Base-by-base conservation (phyloP, 768 basidiomycete species). In the Macrolepiota dolichaula region DNA sequence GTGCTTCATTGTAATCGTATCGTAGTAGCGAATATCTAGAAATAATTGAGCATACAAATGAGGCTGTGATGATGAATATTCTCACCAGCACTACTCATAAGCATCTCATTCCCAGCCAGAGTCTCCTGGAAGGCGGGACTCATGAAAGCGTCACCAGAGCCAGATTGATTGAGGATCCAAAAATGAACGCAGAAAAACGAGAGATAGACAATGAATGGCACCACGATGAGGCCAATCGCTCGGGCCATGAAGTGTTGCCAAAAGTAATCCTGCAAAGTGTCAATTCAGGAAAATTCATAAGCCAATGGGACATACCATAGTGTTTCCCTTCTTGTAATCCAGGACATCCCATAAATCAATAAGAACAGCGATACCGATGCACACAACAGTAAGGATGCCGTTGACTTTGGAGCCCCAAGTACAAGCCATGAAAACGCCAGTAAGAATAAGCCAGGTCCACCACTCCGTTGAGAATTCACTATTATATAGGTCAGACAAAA, bases 341-440 rank as follows among this genome's bases (percentile, higher is more conserved):
- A 98, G 75, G 46, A 98, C 81, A 65, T 89, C 92, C 96, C 97
- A 99, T 11, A 99, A 79, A 72, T 99, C 97, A 62, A 96, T 86
- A 32, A 92, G 70, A 47, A 98, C 97, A 5, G 96, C 96, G 52
- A 91, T 80, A 1, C 97, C 97, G 65, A 99, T 87, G 13, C 92
- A 85, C 44, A 86, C 58, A 60, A 99, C 98, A 1, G 94, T 94
- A 63, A 99, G 81, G 51, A 98, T 79, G 37, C 97, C 97, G 67
- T 98, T 98, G 76, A 98, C 97, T 75, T 99, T 99, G 69, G 96
- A 96, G 3, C 92, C 94, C 84, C 97, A 92, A 1, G 95, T 93
- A 73, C 94, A 94, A 36, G 95, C 94, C 85, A 99, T 92, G 74
- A 91, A 95, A 59, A 88, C 80, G 19, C 97, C 97, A 1, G 96